Evolutionary conservation across 768 basidiomycete species (phyloP).

Genomic region (Mycena kentingensis): DNA sequence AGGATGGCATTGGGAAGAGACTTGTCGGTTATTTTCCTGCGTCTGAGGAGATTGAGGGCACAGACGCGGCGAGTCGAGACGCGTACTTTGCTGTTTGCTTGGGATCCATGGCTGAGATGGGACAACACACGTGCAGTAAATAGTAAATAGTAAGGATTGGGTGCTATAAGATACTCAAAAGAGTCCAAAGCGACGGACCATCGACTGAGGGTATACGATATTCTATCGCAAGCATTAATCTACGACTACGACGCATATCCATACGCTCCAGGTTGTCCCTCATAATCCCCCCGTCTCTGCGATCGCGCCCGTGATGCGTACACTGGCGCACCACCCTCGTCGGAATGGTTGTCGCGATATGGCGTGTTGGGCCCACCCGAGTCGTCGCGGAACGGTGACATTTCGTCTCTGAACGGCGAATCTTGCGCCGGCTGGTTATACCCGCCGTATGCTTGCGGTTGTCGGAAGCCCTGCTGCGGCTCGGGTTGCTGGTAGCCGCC

Average conservation of each 20-base stretch:
- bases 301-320: slow-evolving; percentile 15
- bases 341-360: slow-evolving; percentile 15
- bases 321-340: slow-evolving; percentile 19
- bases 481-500: slow-evolving; percentile 26
- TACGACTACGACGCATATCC: slow-evolving; percentile 21
- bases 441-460: slow-evolving; percentile 22
- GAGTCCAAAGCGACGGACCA: background rate
- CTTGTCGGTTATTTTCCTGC: slow-evolving; percentile 80
- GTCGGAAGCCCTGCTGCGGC: too few relatives aligned
- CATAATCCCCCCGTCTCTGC: slow-evolving; percentile 14
- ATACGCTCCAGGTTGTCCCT: background rate
- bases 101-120: slow-evolving; percentile 43
- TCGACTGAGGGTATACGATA: slow-evolving; percentile 11
- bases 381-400: slow-evolving; percentile 21
- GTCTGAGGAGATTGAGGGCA: slow-evolving; percentile 43
- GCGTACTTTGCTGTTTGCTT: slow-evolving; percentile 42
- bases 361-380: slow-evolving; percentile 7
- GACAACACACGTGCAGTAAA: slow-evolving; percentile 16
- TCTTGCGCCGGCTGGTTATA: slow-evolving; percentile 15
- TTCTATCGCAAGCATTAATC: background rate
- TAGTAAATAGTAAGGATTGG: background rate
- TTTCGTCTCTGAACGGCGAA: slow-evolving; percentile 21
- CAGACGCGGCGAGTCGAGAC: background rate
- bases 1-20: slow-evolving; percentile 74
- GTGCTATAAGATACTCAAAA: slow-evolving; percentile 11